These are phyloP conservation scores for Paraconiothyrium brasiliense DNA, from an alignment of 2,329 filamentous ascomycete species.

Conservation along the genomic window DNA sequence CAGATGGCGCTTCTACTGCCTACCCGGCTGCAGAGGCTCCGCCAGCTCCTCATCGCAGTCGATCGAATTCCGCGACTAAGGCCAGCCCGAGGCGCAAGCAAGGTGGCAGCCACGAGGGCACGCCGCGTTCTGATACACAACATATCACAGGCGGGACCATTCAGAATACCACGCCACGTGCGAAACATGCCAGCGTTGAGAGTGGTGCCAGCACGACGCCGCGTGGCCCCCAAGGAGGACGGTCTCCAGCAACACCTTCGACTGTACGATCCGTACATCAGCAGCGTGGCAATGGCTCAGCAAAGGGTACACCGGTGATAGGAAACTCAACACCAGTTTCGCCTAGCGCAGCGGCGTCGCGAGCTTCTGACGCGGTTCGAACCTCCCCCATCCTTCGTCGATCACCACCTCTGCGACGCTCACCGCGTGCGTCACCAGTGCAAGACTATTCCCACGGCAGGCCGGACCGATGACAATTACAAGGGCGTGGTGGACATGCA, in stretches of 20 bases:
- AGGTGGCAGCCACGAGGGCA: conserved; percentile 36
- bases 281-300: conserved; percentile 39
- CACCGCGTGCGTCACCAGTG: conserved; percentile 40
- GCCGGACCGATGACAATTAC: conserved; percentile 44
- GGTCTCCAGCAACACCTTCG: conserved; percentile 46
- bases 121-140: conserved; percentile 36
- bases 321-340: conserved; percentile 38
- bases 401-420: conserved; percentile 41
- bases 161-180: conserved; percentile 46
- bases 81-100: conserved; percentile 31
- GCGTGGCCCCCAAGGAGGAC: conserved; percentile 40
- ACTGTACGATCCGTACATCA: conserved; percentile 38
- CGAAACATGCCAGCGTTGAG: conserved; percentile 40
- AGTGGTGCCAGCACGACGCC: conserved; percentile 46
- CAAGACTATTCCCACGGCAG: conserved; percentile 37
- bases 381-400: conserved; percentile 41
- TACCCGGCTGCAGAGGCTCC: conserved; percentile 32
- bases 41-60: conserved; percentile 33
- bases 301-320: conserved; percentile 36
- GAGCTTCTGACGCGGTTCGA: conserved; percentile 38
- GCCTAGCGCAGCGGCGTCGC: conserved; percentile 41
- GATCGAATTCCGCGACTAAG: conserved; percentile 41
- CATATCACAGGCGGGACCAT: conserved; percentile 37
- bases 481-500: conserved; percentile 44
- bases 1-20: conserved; percentile 37